Evolutionary conservation across 1,284 basidiomycete species (phyloP).

Genomic region (Cutaneotrichosporon cavernicola): DNA sequence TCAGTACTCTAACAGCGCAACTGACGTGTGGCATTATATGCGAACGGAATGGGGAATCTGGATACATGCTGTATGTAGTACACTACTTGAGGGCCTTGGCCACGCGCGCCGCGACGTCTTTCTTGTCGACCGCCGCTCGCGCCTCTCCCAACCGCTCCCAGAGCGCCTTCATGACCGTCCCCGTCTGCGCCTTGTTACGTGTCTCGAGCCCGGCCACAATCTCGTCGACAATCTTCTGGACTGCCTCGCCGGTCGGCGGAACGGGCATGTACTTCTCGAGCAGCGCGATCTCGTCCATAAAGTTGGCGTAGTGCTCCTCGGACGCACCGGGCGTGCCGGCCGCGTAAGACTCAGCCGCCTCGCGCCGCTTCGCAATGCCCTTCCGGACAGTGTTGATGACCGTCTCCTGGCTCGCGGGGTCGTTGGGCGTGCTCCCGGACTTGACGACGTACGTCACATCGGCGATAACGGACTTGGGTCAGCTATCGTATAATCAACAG

Average conservation of each 20-base stretch:
- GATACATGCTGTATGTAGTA: background rate
- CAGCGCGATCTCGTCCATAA: conserved; percentile 39
- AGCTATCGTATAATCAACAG: background rate
- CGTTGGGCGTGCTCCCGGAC: conserved; percentile 39
- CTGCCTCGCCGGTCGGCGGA: conserved; percentile 36
- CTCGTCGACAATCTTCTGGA: conserved; percentile 36
- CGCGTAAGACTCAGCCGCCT: conserved; percentile 44
- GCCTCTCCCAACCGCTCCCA: conserved; percentile 47
- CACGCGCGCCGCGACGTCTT: conserved; percentile 46
- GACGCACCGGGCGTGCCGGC: conserved; percentile 38
- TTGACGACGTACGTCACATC: conserved; percentile 47
- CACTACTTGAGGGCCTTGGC: conserved; percentile 37
- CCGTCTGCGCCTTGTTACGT: conserved; percentile 34
- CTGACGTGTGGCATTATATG: background rate
- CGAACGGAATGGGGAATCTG: background rate
- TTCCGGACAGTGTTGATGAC: conserved; percentile 43
- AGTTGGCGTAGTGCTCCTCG: conserved; percentile 36
- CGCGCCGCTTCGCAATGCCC: conserved; percentile 42
- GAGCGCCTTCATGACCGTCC: conserved; percentile 42
- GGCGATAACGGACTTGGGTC: conserved; percentile 39
- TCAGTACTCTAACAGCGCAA: background rate
- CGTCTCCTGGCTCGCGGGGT: conserved; percentile 36
- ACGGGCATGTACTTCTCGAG: conserved; percentile 41
- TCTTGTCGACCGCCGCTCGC: conserved; percentile 44
- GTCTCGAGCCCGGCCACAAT: conserved; percentile 33